phyloP scores from a whole-genome alignment of 1,139 yeast genomes.

The Candida frijolesensis region DNA sequence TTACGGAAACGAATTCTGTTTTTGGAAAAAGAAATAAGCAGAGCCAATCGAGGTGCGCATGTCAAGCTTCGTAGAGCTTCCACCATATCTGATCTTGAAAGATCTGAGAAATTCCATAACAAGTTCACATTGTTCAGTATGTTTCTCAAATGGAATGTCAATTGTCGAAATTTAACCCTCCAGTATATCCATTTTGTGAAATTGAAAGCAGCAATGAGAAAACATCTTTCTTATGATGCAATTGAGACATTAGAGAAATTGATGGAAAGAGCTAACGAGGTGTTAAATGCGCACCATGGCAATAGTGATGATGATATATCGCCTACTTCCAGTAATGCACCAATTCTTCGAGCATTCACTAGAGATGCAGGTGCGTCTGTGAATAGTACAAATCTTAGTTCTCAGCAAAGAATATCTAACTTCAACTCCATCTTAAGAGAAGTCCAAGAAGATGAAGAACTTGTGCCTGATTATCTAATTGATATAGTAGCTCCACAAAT shows the following conservation, averaged over 20 bases:
- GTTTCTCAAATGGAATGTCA: slow-evolving; percentile 44
- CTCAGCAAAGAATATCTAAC: slow-evolving; percentile 31
- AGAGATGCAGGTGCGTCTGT: neutral
- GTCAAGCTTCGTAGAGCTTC: slow-evolving; percentile 7
- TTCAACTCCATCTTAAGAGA: slow-evolving; percentile 57
- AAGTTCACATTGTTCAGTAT: slow-evolving; percentile 45
- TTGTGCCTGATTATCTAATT: slow-evolving; percentile 65
- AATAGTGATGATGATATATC: slow-evolving; percentile 12
- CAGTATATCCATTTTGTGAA: slow-evolving; percentile 46
- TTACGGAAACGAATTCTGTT: slow-evolving; percentile 25
- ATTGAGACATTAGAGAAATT: slow-evolving; percentile 40
- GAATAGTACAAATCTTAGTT: slow-evolving; percentile 14
- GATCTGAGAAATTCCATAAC: slow-evolving; percentile 37
- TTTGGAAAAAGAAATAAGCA: slow-evolving; percentile 26
- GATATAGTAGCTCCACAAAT: slow-evolving; percentile 86
- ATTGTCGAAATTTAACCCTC: slow-evolving; percentile 36
- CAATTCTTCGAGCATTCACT: slow-evolving; percentile 6
- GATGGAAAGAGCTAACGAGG: slow-evolving; percentile 21
- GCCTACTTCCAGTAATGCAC: neutral
- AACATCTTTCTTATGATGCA: slow-evolving; percentile 41
- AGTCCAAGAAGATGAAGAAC: slow-evolving; percentile 41
- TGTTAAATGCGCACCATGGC: slow-evolving; percentile 3
- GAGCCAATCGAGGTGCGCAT: slow-evolving; percentile 9
- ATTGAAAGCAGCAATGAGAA: slow-evolving; percentile 27
- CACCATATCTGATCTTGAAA: slow-evolving; percentile 15